These are phyloP conservation scores for Pistacia atlantica DNA, from an alignment of 345 rosid species.

Conservation along the genomic window DNA sequence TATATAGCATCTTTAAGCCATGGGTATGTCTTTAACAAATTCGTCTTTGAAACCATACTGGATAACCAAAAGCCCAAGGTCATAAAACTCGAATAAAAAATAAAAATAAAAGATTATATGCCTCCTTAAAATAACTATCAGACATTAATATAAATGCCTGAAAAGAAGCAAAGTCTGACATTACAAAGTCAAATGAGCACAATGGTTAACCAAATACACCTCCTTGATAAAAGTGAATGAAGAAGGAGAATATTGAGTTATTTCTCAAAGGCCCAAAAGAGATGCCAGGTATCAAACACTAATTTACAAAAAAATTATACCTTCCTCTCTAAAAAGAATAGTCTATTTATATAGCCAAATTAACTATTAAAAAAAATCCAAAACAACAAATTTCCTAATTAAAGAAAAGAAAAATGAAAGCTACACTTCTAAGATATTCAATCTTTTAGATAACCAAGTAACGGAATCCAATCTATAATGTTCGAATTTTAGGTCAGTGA, in stretches of 20 bases:
- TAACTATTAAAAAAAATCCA: too few relatives aligned
- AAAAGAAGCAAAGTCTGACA: neutral
- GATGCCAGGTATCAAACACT: too few relatives aligned
- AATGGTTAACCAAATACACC: neutral
- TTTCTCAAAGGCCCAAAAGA: too few relatives aligned
- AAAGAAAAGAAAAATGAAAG: neutral
- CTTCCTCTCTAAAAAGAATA: too few relatives aligned
- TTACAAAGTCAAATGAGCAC: neutral
- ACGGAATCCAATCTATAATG: neutral
- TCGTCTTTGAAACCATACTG: constrained; percentile 71
- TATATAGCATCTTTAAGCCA: too few relatives aligned
- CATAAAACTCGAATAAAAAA: neutral
- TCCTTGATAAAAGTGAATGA: too few relatives aligned
- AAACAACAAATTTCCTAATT: neutral
- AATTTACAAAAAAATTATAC: too few relatives aligned
- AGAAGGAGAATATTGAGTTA: too few relatives aligned
- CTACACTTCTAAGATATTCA: neutral
- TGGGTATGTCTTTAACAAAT: too few relatives aligned
- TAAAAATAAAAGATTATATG: too few relatives aligned
- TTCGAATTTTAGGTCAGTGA: too few relatives aligned
- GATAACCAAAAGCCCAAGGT: constrained; percentile 22
- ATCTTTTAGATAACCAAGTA: neutral
- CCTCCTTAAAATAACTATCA: neutral
- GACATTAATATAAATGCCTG: neutral
- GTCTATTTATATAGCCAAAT: too few relatives aligned